A percentile compares a stretch with the other conserved stretches of the same genome.
These are phyloP conservation scores for Penicillium samsonianum DNA, from an alignment of 495 filamentous ascomycete genomes.

Conservation along the genomic window DNA sequence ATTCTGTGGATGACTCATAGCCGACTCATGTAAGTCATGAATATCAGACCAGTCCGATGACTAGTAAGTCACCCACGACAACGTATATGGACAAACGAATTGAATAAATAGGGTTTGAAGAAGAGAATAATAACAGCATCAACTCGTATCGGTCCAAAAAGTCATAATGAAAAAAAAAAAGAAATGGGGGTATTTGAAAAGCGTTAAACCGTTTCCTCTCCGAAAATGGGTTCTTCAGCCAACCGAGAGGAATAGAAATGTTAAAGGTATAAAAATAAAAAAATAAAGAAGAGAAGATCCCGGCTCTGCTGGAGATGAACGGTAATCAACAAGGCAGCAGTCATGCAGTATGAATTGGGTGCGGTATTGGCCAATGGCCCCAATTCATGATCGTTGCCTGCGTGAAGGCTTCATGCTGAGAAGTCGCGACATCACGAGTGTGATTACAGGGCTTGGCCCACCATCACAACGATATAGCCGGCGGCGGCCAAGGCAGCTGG, in stretches of 20 bases:
- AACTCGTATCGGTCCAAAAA: conserved; percentile 36
- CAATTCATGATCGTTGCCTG: conserved; percentile 2
- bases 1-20: conserved; percentile 7
- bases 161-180: conserved; percentile 27
- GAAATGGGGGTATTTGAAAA: conserved; percentile 40
- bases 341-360: neutral
- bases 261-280: conserved; percentile 23
- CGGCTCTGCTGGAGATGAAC: conserved; percentile 33
- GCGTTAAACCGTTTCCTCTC: conserved; percentile 33
- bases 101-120: conserved; percentile 16
- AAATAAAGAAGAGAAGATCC: conserved; percentile 22
- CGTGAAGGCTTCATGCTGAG: neutral
- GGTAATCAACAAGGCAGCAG: conserved; percentile 6
- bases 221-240: conserved; percentile 25
- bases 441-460: conserved; percentile 39
- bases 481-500: conserved; percentile 37
- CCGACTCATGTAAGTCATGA: neutral
- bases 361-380: conserved; percentile 1
- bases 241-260: conserved; percentile 28
- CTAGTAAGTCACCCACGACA: conserved; percentile 11
- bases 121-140: conserved; percentile 28
- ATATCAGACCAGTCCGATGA: neutral
- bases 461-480: conserved; percentile 41
- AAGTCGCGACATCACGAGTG: conserved; percentile 4
- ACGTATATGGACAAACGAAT: conserved; percentile 32